A percentile compares a stretch with the other conserved stretches of the same genome.
Evolutionary conservation across 2,329 filamentous ascomycete genomes (phyloP).

Genomic region (Colletotrichum sp.): DNA sequence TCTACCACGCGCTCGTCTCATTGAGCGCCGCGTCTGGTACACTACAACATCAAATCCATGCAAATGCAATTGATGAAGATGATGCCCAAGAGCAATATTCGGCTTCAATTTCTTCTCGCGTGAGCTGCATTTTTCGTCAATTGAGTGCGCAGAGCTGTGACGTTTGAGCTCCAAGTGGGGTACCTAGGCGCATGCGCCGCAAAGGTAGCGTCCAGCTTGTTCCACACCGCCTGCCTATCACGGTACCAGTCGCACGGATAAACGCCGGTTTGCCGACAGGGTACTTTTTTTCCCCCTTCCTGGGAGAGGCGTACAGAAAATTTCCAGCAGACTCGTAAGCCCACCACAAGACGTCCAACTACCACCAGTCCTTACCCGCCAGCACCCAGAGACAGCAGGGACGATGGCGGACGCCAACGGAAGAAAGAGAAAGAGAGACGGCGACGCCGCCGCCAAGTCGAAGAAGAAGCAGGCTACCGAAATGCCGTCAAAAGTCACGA

Average conservation of each 20-base stretch:
- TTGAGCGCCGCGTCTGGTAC: not conserved
- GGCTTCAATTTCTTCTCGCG: not conserved
- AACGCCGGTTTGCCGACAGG: not conserved
- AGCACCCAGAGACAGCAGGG: not conserved
- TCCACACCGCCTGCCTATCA: constrained; percentile 7
- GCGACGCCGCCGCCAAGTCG: constrained; percentile 43
- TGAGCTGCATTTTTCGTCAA: not conserved
- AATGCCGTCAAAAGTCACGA: constrained; percentile 42
- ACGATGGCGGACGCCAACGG: constrained; percentile 43
- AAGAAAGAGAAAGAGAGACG: constrained; percentile 61
- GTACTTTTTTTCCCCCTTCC: not conserved
- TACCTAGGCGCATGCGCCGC: not conserved
- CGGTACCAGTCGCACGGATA: not conserved
- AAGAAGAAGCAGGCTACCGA: constrained; percentile 53
- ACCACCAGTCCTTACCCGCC: not conserved
- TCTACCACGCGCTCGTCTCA: not conserved
- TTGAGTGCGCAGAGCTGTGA: not conserved
- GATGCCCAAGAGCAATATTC: not conserved
- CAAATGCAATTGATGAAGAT: not conserved
- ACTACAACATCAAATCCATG: not conserved
- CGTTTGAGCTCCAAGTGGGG: not conserved
- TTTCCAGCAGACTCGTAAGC: constrained; percentile 10
- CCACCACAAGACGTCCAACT: constrained; percentile 1
- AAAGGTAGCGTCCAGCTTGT: not conserved
- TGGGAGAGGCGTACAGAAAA: constrained; percentile 17